Conservation (phyloP, 2,329 filamentous ascomycete species). For the Periconia digitata region DNA sequence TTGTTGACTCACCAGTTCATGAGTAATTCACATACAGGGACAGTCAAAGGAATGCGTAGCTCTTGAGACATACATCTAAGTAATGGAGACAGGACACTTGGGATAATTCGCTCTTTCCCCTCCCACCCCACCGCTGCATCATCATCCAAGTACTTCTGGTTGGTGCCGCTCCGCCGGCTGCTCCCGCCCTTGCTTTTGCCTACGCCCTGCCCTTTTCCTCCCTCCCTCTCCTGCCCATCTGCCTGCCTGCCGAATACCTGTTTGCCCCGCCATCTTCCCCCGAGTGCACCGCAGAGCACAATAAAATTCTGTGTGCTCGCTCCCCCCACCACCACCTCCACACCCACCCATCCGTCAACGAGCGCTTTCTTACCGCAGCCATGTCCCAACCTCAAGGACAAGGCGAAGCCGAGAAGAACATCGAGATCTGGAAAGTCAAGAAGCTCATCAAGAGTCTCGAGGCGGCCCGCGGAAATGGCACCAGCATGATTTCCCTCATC, state of each 20-base stretch:
- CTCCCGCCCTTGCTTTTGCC: neutral
- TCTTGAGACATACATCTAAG: too few species aligned
- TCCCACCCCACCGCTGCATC: too few species aligned
- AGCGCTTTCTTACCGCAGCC: slow-evolving; percentile 9
- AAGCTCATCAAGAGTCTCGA: slow-evolving; percentile 99
- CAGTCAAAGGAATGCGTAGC: too few species aligned
- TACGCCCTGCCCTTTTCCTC: too few species aligned
- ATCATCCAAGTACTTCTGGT: too few species aligned
- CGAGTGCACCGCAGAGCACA: slow-evolving; percentile 4
- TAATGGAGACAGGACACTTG: too few species aligned
- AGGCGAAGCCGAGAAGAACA: slow-evolving; percentile 97
- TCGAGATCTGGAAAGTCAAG: slow-evolving; percentile 96
- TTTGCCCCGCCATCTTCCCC: slow-evolving; percentile 7
- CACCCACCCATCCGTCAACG: slow-evolving; percentile 5
- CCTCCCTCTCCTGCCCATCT: too few species aligned
- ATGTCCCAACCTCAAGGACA: slow-evolving; percentile 47
- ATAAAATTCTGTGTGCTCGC: slow-evolving; percentile 16
- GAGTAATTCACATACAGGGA: too few species aligned
- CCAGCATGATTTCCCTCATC: slow-evolving; percentile 99
- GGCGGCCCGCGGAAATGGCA: slow-evolving; percentile 95
- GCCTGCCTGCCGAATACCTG: too few species aligned
- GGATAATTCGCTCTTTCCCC: too few species aligned
- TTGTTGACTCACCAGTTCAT: too few species aligned
- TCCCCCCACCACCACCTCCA: slow-evolving; percentile 9
- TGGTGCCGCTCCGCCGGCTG: slow-evolving; percentile 19